Conservation (phyloP, 768 basidiomycete species). For the Harrya chromipes region DNA sequence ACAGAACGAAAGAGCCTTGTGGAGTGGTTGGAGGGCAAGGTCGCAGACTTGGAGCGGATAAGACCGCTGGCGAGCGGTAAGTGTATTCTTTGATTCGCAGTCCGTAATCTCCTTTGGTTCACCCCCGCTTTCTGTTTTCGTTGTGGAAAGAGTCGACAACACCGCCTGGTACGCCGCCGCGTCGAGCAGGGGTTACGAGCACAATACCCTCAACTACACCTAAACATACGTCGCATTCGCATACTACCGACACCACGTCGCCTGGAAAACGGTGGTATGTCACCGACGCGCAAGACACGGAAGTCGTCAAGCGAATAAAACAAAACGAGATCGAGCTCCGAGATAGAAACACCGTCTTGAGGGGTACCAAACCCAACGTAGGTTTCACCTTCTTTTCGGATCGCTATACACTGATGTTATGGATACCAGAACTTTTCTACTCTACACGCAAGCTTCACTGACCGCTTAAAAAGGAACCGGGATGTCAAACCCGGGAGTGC, state of each 20-base stretch:
- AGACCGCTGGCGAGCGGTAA: conserved; percentile 21
- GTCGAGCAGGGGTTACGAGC: conserved; percentile 20
- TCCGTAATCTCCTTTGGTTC: neutral
- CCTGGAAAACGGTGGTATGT: conserved; percentile 75
- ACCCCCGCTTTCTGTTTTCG: neutral
- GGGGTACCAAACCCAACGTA: conserved; percentile 83
- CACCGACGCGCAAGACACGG: conserved; percentile 71
- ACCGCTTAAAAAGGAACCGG: conserved; percentile 76
- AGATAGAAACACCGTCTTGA: conserved; percentile 79
- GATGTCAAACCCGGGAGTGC: conserved; percentile 58
- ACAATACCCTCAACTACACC: conserved; percentile 21
- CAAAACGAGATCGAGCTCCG: conserved; percentile 73
- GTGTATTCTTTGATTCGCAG: neutral
- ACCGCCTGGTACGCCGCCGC: conserved; percentile 57
- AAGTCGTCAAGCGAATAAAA: conserved; percentile 81
- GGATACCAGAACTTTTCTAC: conserved; percentile 75
- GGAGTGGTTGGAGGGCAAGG: conserved; percentile 76
- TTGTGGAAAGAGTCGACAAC: conserved; percentile 47
- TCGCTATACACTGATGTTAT: neutral
- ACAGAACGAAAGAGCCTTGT: conserved; percentile 84
- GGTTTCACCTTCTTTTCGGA: conserved; percentile 22
- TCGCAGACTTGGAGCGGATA: conserved; percentile 26
- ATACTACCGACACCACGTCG: conserved; percentile 35
- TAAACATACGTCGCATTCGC: conserved; percentile 18
- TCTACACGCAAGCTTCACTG: conserved; percentile 60